A percentile compares a stretch with the other conserved stretches of the same genome.
These are phyloP conservation scores for Chenopodium suecicum DNA, from an alignment of 148 eudicot genomes.

Conservation along the genomic window DNA sequence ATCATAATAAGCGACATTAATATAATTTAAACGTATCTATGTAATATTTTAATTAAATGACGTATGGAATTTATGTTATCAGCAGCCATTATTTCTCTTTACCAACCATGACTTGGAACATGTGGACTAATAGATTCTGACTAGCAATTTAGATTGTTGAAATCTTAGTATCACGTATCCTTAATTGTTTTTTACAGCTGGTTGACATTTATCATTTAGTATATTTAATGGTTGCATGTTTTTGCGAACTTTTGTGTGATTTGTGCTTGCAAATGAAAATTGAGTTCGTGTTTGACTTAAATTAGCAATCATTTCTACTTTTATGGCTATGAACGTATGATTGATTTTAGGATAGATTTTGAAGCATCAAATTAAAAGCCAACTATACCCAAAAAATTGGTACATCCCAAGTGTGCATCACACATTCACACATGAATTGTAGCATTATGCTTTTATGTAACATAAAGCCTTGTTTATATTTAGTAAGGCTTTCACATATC, in stretches of 20 bases:
- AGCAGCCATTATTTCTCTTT: conserved; percentile 14
- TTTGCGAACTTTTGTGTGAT: neutral
- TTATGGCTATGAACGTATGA: neutral
- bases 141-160: neutral
- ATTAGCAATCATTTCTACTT: conserved; percentile 1
- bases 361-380: neutral
- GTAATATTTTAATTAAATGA: conserved; percentile 10
- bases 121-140: conserved; percentile 15
- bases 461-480: neutral
- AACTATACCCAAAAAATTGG: neutral
- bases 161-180: neutral
- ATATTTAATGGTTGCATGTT: neutral
- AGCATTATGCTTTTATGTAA: neutral
- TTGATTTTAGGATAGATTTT: neutral
- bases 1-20: neutral
- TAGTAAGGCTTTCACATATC: too few species aligned
- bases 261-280: neutral
- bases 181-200: conserved; percentile 17
- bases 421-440: neutral
- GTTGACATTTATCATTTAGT: neutral
- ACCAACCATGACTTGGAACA: conserved; percentile 11
- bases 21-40: neutral
- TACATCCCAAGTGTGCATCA: neutral
- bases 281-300: conserved; percentile 15
- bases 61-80: conserved; percentile 13